Base-by-base conservation (phyloP, 768 basidiomycete species). In the Serendipita sp. region DNA sequence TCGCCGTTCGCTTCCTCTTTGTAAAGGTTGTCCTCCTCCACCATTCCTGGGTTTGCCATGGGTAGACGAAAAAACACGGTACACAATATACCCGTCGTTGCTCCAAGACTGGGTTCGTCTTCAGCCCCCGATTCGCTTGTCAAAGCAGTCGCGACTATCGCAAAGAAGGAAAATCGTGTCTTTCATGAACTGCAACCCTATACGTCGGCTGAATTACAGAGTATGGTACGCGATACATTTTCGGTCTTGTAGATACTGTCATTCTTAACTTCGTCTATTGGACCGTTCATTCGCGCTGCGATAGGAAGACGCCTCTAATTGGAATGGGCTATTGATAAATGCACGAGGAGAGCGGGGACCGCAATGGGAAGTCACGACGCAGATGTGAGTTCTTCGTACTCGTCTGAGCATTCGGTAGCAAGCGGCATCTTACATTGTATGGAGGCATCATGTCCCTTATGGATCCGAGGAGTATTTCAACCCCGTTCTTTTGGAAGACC, bases 351-450 rank as follows among this genome's bases (percentile, higher is more conserved):
- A 86, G 64, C 77, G 89, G 64, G 89, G 89, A 0, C 89, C 89
- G 2, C 88, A 90, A 68, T 91, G 88, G 88, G 89, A 91, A 70
- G 77, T 90, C 42, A 86, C 86, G 17, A 89, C 89, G 14, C 88
- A 91, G 70, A 84, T 86, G 89, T 90, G 67, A 67, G 86, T 78
- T 24, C n/a, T n/a, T 48, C n/a, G 20, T 48, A 9, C 5, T 14
- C 14, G n/a, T 48, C n/a, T n/a, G n/a, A 5, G n/a, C 20, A n/a
- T 28, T 9, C 11, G 11, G 53, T 9, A 13, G 24, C 3, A 58
- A n/a, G 11, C 9, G 7, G 5, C 30, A 58, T 58, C 33, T 58
- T 22, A 24, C 20, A 11, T n/a, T 31, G 26, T 22, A 24, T 34
- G 38, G 38, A 58, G 53, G 53, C 30, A 58, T 28, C 53, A 58